Evolutionary conservation across 225 moss, liverwort and hornwort genomes (phyloP).

Genomic region (Marchantia paleacea): DNA sequence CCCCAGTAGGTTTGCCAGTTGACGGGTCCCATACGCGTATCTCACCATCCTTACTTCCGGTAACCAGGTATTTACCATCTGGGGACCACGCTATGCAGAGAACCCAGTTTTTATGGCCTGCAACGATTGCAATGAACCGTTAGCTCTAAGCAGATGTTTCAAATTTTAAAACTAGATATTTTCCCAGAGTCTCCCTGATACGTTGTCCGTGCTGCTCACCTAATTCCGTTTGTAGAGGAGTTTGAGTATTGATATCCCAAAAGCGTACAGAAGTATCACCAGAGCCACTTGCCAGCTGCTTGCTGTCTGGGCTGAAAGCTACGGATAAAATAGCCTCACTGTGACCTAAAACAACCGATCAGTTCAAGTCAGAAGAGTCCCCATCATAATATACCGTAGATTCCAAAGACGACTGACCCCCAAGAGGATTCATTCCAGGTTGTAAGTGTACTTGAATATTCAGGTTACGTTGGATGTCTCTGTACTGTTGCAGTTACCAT

Average conservation of each 20-base stretch:
- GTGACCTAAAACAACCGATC: slow-evolving; percentile 50
- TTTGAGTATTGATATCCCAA: slow-evolving; percentile 97
- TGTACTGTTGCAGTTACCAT: no score
- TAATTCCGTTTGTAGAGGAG: slow-evolving; percentile 70
- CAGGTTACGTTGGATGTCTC: no score
- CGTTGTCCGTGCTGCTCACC: slow-evolving; percentile 31
- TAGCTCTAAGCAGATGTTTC: not conserved
- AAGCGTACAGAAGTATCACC: slow-evolving; percentile 97
- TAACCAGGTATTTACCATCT: slow-evolving; percentile 88
- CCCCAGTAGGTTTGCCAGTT: slow-evolving; percentile 75
- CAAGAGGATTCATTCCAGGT: not conserved
- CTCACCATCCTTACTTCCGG: slow-evolving; percentile 94
- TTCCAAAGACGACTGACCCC: not conserved
- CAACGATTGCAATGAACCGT: slow-evolving; percentile 8
- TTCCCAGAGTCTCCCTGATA: not conserved
- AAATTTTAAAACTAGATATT: not conserved
- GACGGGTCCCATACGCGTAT: slow-evolving; percentile 86
- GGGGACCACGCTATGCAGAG: slow-evolving; percentile 96
- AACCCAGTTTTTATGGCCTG: slow-evolving; percentile 97
- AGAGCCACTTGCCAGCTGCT: slow-evolving; percentile 93
- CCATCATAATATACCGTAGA: not conserved
- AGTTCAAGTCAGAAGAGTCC: not conserved
- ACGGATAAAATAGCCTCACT: slow-evolving; percentile 84
- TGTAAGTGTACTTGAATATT: not conserved
- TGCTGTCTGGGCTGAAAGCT: slow-evolving; percentile 89